Base-by-base conservation (phyloP, 2,329 filamentous ascomycete species). In the Hysterium pulicare region DNA sequence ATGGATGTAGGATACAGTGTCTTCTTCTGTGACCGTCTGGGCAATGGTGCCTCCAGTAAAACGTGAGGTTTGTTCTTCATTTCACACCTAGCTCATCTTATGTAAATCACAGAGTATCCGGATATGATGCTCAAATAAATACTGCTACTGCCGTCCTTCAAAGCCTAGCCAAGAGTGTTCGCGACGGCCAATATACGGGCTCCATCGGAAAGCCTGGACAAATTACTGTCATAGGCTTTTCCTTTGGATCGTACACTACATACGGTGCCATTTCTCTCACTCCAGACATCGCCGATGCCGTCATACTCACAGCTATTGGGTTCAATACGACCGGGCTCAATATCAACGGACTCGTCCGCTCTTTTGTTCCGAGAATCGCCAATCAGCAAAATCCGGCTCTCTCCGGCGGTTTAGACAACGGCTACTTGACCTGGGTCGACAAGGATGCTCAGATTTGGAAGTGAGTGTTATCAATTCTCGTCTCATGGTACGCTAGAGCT, bases 1-100 rank as follows among this genome's bases (percentile, higher is more conserved):
- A 48, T 60, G 11, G 46, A 44, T 17, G 41, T 51, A 24, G 63
- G 61, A 7, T 67, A 67, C 41, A 61, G 62, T 2, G 51, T 66
- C 34, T 63, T 68, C 39, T 60, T 54, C 37, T 68, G 66, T 44
- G 64, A 68, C 44, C 59, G 66, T 22, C 47, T 67, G 5, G 66
- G 64, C 3, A 51, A 48, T 0, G 64, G 63, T 3, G 26, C 52
- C 35, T 64, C 60, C 3, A 35, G 49, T 5, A 54, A 50, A 45
- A 46, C n/a, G n/a, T 34, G 15, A 34, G 15, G n/a, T n/a, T n/a
- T n/a, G 50, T 51, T 23, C 5, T 40, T 21, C 23, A 17, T 21
- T 26, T 7, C 26, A 41, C 23, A 3, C 21, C 15, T 6, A 17
- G 13, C 9, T 9, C 5, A 10, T 4, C 24, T 11, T 32, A 9